A percentile compares a stretch with the other conserved stretches of the same genome.
These are phyloP conservation scores for Pseudocercospora macadamiae DNA, from an alignment of 2,329 filamentous ascomycete species.

Conservation along the genomic window DNA sequence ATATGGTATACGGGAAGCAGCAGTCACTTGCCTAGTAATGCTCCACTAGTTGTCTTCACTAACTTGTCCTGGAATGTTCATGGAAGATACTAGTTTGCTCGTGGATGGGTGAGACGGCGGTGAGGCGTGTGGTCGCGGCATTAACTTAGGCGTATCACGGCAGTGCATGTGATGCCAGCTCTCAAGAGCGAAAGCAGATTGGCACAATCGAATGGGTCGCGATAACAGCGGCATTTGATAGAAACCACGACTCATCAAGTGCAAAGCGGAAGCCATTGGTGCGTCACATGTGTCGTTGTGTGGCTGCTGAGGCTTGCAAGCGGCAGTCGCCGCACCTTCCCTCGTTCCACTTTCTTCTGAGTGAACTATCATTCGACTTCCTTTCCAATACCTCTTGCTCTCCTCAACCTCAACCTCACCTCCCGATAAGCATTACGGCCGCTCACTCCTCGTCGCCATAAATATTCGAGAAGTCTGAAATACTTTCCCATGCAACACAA, in stretches of 20 bases:
- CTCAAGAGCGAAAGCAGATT: not conserved
- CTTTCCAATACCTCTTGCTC: no score
- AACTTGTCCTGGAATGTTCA: not conserved
- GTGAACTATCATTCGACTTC: no score
- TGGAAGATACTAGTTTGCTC: not conserved
- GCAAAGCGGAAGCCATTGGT: no score
- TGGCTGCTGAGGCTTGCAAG: not conserved
- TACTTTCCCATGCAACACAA: no score
- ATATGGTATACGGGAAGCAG: constrained; percentile 3
- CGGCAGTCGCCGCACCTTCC: not conserved
- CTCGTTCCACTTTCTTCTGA: no score
- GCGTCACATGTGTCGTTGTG: constrained; percentile 1
- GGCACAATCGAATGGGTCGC: not conserved
- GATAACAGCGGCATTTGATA: not conserved
- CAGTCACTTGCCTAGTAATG: not conserved
- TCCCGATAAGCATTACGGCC: no score
- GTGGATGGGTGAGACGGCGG: not conserved
- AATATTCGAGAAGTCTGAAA: no score
- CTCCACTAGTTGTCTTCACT: not conserved
- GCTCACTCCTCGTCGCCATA: no score
- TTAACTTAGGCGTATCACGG: not conserved
- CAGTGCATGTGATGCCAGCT: not conserved
- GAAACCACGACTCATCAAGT: no score
- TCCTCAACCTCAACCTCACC: no score
- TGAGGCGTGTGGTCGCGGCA: not conserved